Conservation (phyloP, 2,329 filamentous ascomycete species). For the Colletotrichum lini region DNA sequence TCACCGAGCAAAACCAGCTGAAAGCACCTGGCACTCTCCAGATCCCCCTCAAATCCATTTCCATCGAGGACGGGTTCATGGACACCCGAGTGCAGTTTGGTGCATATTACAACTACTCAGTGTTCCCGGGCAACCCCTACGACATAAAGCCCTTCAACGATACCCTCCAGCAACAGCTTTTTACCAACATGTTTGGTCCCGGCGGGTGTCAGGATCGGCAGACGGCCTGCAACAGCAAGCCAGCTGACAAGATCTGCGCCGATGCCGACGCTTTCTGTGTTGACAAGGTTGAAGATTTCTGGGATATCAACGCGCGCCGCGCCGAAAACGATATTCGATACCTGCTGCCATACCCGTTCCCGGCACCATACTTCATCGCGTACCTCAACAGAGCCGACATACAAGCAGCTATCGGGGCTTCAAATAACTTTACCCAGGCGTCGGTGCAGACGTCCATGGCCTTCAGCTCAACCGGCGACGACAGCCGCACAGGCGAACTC, state of each 20-base stretch:
- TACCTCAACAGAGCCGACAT: constrained; percentile 34
- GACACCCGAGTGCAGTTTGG: constrained; percentile 32
- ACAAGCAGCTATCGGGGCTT: constrained; percentile 26
- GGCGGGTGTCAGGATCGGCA: constrained; percentile 24
- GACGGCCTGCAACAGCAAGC: constrained; percentile 13
- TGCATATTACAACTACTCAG: constrained; percentile 33
- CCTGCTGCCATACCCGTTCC: constrained; percentile 6
- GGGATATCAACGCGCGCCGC: constrained; percentile 15
- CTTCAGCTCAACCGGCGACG: constrained; percentile 27
- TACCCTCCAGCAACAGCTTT: constrained; percentile 20
- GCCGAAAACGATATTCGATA: constrained; percentile 29
- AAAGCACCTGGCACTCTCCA: constrained; percentile 2
- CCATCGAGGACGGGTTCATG: constrained; percentile 35
- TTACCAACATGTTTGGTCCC: constrained; percentile 16
- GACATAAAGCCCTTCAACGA: constrained; percentile 23
- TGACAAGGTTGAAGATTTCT: constrained; percentile 15
- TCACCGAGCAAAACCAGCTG: constrained; percentile 18
- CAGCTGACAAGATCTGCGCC: constrained; percentile 13
- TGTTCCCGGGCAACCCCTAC: constrained; percentile 21
- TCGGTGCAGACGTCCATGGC: constrained; percentile 21
- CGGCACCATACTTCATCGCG: not conserved
- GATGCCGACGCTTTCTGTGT: constrained; percentile 24
- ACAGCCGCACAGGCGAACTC: constrained; percentile 24
- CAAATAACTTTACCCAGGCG: constrained; percentile 18
- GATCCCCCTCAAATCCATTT: constrained; percentile 23